phyloP scores from a whole-genome alignment of 805 yeast genomes.

The Candida parachauliodes region DNA sequence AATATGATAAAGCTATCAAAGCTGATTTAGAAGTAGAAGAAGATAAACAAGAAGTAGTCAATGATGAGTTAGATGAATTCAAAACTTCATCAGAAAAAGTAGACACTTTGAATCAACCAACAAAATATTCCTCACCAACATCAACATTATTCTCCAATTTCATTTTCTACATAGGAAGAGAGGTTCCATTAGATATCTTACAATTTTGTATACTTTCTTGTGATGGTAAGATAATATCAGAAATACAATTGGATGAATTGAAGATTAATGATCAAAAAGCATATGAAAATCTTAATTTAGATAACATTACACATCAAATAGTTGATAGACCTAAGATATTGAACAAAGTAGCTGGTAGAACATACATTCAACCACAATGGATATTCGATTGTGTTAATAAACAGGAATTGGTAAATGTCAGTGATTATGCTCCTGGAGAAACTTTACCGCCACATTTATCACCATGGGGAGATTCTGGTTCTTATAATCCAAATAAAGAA shows the following conservation, averaged over 20 bases:
- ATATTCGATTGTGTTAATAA: constrained; percentile 87
- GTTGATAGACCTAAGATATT: constrained; percentile 84
- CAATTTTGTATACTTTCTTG: constrained; percentile 83
- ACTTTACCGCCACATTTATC: constrained; percentile 93
- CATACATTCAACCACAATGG: constrained; percentile 98
- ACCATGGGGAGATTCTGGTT: constrained; percentile 97
- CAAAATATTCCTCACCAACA: constrained; percentile 49
- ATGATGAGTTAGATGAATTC: constrained; percentile 62
- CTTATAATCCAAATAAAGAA: constrained; percentile 75
- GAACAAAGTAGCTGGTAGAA: constrained; percentile 82
- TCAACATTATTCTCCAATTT: constrained; percentile 68
- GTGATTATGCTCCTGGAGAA: constrained; percentile 90
- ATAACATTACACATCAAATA: constrained; percentile 85
- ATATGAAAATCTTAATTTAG: constrained; percentile 52
- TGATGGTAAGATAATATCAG: constrained; percentile 85
- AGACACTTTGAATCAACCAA: constrained; percentile 70
- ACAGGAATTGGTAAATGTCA: constrained; percentile 68
- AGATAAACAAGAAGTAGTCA: constrained; percentile 16
- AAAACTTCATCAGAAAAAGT: constrained; percentile 64
- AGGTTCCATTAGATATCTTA: constrained; percentile 86
- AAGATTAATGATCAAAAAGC: constrained; percentile 44
- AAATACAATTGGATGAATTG: constrained; percentile 79
- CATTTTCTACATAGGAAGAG: constrained; percentile 87
- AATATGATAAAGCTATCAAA: constrained; percentile 48
- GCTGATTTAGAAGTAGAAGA: constrained; percentile 35